Evolutionary conservation across 495 filamentous ascomycete genomes (phyloP).

Genomic region (Evansstolkia leycettana): DNA sequence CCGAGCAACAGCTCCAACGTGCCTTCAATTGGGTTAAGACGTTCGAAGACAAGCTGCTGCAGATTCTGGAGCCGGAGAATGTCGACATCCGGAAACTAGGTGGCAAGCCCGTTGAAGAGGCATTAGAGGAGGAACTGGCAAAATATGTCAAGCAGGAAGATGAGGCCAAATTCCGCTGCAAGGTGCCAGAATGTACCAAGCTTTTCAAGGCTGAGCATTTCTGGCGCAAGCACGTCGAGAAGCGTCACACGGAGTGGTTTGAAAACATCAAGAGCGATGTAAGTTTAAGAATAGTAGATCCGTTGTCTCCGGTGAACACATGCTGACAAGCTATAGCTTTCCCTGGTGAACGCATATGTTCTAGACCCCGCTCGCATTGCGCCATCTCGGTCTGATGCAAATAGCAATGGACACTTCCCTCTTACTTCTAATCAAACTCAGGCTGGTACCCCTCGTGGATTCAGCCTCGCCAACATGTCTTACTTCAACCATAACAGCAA

Average conservation of each 20-base stretch:
- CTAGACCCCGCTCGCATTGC: slow-evolving; percentile 87
- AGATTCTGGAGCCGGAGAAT: slow-evolving; percentile 80
- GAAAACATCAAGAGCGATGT: slow-evolving; percentile 73
- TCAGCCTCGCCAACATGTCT: slow-evolving; percentile 67
- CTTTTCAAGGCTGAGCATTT: slow-evolving; percentile 94
- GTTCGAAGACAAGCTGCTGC: slow-evolving; percentile 91
- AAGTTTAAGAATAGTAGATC: slow-evolving; percentile 18
- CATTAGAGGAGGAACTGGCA: slow-evolving; percentile 68
- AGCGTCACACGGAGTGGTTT: slow-evolving; percentile 84
- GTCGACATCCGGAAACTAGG: slow-evolving; percentile 81
- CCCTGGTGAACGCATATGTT: slow-evolving; percentile 85
- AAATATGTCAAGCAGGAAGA: slow-evolving; percentile 96
- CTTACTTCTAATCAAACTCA: slow-evolving; percentile 55
- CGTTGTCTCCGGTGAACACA: neutral
- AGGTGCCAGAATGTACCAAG: slow-evolving; percentile 88
- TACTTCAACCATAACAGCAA: slow-evolving; percentile 24
- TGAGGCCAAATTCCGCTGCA: slow-evolving; percentile 91
- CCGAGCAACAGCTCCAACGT: slow-evolving; percentile 80
- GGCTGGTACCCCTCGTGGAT: slow-evolving; percentile 83
- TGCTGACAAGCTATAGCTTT: slow-evolving; percentile 42
- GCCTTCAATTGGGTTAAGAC: slow-evolving; percentile 99
- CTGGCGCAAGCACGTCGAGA: slow-evolving; percentile 97
- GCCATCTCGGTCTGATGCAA: slow-evolving; percentile 86
- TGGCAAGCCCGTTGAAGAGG: slow-evolving; percentile 76
- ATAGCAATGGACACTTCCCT: slow-evolving; percentile 93